Conservation (phyloP, 2,329 filamentous ascomycete genomes). For the Pseudogymnoascus sp. region DNA sequence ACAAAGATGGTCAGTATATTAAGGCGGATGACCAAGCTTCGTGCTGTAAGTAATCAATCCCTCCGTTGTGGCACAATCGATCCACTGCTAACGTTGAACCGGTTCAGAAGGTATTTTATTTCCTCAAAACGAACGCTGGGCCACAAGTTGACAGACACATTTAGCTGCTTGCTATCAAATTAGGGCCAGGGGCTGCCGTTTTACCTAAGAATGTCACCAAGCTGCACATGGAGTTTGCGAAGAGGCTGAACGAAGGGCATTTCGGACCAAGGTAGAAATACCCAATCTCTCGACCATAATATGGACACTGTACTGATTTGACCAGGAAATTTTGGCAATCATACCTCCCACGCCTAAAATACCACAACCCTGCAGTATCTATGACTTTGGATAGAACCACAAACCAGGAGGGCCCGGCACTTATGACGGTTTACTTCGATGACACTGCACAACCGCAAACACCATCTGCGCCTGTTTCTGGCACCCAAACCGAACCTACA, state of each 20-base stretch:
- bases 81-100: constrained; percentile 17
- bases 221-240: constrained; percentile 66
- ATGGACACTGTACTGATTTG: constrained; percentile 15
- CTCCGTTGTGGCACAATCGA: constrained; percentile 14
- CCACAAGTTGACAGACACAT: constrained; percentile 17
- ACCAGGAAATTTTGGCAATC: constrained; percentile 79
- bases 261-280: constrained; percentile 57
- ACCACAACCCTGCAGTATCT: constrained; percentile 76
- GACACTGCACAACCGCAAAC: constrained; percentile 38
- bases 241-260: constrained; percentile 55
- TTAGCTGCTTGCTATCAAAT: constrained; percentile 65
- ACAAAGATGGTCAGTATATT: constrained; percentile 46
- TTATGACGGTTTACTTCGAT: constrained; percentile 56
- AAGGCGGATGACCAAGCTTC: constrained; percentile 66
- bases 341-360: constrained; percentile 81
- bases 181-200: constrained; percentile 74
- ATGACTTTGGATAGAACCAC: constrained; percentile 70
- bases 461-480: constrained; percentile 32
- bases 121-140: not conserved
- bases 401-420: constrained; percentile 47
- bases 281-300: not conserved
- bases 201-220: constrained; percentile 67
- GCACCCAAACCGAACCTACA: constrained; percentile 31
- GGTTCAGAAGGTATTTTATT: constrained; percentile 25
- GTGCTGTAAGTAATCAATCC: constrained; percentile 47